These are phyloP conservation scores for Rhynchosporium agropyri DNA, from an alignment of 2,329 filamentous ascomycete genomes.

Conservation along the genomic window DNA sequence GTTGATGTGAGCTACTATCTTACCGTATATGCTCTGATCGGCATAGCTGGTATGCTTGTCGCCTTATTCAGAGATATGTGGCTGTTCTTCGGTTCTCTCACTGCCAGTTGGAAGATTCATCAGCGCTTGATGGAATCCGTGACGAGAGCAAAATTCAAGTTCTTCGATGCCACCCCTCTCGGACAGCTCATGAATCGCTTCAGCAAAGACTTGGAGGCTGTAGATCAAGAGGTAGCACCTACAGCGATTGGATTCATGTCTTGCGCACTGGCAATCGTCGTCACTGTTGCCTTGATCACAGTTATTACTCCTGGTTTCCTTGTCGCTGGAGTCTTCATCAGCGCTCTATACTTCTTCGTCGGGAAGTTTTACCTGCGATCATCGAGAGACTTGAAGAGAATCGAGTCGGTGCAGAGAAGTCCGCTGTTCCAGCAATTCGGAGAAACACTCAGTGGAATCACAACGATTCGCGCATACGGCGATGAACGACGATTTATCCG, in stretches of 20 bases:
- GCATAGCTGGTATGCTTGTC: conserved; percentile 74
- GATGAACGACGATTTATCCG: conserved; percentile 91
- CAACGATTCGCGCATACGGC: conserved; percentile 94
- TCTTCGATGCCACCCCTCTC: conserved; percentile 94
- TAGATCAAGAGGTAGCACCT: conserved; percentile 95
- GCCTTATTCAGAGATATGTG: conserved; percentile 83
- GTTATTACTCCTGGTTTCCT: conserved; percentile 89
- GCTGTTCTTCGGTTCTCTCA: conserved; percentile 89
- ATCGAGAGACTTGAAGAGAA: conserved; percentile 91
- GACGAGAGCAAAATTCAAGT: conserved; percentile 90
- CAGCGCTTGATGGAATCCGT: conserved; percentile 75
- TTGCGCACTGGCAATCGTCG: conserved; percentile 69
- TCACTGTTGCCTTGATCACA: conserved; percentile 86
- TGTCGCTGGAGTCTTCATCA: conserved; percentile 84
- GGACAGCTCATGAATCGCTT: conserved; percentile 98
- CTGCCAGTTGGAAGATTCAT: conserved; percentile 85
- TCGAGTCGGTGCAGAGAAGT: conserved; percentile 92
- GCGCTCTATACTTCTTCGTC: conserved; percentile 77
- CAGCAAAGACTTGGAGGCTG: conserved; percentile 92
- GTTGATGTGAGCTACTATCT: conserved; percentile 88
- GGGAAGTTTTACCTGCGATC: conserved; percentile 87
- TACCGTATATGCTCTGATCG: conserved; percentile 77
- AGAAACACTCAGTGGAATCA: conserved; percentile 91
- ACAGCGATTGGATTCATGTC: conserved; percentile 77
- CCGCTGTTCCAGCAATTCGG: conserved; percentile 98